Base-by-base conservation (phyloP, 1,284 basidiomycete genomes). In the Ceratobasidium papillatum region DNA sequence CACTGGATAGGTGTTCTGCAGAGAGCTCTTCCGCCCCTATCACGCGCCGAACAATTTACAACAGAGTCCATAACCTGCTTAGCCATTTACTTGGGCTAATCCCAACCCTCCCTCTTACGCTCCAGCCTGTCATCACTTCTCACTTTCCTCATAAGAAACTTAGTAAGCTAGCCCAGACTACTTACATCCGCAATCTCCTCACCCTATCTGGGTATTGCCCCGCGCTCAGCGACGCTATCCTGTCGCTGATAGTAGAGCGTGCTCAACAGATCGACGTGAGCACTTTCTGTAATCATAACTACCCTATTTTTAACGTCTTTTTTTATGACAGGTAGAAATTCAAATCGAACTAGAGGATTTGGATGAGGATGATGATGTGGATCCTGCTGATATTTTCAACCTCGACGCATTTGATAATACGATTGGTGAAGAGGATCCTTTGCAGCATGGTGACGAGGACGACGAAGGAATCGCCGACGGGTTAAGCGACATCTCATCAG, bases 71-170 rank as follows among this genome's bases (percentile, higher is more conserved):
- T 79, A 86, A 88, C 68, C 90, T 99, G 43, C 86, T 99, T 34
- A 88, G 88, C 30, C 93, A 96, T 79, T 86, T 99, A 8, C 86
- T 99, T 41, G 89, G 91, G 12, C 89, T 99, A 54, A 91, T 99
- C 32, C 98, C 96, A 12, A 98, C 95, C 0, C 85, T 98, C 0
- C 91, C 95, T 0, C 91, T 91, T 0, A 91, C 94, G 11, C 86
- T 99, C 1, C 91, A 93, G 76, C 94, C 96, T 0, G 85, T 98
- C 11, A 88, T 99, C 14, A 86, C 92, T 56, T 89, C 89, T 59
- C 86, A 93, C 79, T 97, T 99, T 80, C 98, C 98, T 9, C 94
- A 98, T 81, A 99, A 99, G 82, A 89, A 96, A 63, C 95, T 98
- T 79, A 88, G 88, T 52, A 90, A 92, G 77, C 84, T 89, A 0